Conservation (phyloP, 108 stramenopile genomes). For the Conticribra guillardii region DNA sequence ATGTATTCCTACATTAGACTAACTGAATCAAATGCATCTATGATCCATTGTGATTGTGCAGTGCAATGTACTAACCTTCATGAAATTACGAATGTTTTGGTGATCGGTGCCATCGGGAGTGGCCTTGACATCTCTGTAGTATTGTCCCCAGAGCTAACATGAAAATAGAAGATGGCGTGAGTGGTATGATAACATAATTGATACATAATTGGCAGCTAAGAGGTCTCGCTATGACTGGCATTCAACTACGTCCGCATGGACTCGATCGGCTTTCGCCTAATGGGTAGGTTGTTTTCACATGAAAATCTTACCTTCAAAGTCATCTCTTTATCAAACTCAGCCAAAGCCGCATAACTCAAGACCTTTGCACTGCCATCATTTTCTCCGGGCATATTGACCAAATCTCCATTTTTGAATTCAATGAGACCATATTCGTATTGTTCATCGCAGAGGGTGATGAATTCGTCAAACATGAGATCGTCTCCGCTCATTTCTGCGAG, state of each 20-base stretch:
- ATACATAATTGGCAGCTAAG: no score
- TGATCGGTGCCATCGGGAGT: constrained; percentile 78
- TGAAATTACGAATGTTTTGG: constrained; percentile 89
- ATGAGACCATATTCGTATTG: constrained; percentile 78
- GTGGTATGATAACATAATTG: neutral
- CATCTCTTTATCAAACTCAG: constrained; percentile 79
- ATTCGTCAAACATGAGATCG: constrained; percentile 79
- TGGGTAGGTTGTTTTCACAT: neutral
- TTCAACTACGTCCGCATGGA: neutral
- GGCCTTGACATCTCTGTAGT: constrained; percentile 84
- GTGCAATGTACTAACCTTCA: constrained; percentile 58
- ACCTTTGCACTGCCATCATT: constrained; percentile 88
- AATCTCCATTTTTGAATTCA: constrained; percentile 87
- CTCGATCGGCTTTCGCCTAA: neutral
- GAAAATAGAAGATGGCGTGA: constrained; percentile 2
- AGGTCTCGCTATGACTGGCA: no score
- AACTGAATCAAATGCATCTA: no score
- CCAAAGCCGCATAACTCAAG: constrained; percentile 82
- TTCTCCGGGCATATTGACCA: constrained; percentile 79
- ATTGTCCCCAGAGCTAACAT: constrained; percentile 79
- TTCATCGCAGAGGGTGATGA: constrained; percentile 76
- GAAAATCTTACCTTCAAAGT: constrained; percentile 67
- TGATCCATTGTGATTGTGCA: no score
- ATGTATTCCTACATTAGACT: no score
- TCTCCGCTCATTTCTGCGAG: constrained; percentile 74